Evolutionary conservation across 2,329 filamentous ascomycete genomes (phyloP).

Genomic region (Exophiala xenobiotica): DNA sequence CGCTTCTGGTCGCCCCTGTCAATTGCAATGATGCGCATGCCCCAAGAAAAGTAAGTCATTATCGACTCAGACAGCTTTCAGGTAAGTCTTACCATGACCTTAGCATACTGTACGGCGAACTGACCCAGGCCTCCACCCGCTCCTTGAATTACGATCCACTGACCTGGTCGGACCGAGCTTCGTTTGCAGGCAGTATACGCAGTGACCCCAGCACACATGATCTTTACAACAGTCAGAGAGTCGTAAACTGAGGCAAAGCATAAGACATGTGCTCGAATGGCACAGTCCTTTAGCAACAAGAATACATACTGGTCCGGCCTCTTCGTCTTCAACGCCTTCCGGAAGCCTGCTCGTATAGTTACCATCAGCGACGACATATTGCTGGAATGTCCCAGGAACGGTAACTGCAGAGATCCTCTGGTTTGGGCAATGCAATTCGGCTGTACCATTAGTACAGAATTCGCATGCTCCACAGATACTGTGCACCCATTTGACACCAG

Average conservation of each 20-base stretch:
- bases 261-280: too few relatives aligned
- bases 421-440: conserved; percentile 39
- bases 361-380: conserved; percentile 38
- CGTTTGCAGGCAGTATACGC: conserved; percentile 42
- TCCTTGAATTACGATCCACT: conserved; percentile 35
- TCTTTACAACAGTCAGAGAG: conserved; percentile 8
- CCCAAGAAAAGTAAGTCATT: conserved; percentile 15
- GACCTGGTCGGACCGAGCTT: conserved; percentile 35
- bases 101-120: conserved; percentile 37
- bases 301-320: conserved; percentile 23
- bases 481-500: conserved; percentile 89
- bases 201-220: conserved; percentile 42
- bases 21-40: conserved; percentile 40
- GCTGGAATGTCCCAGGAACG: conserved; percentile 39
- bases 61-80: neutral
- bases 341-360: conserved; percentile 39
- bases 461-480: conserved; percentile 77
- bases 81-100: conserved; percentile 30
- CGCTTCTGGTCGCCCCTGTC: conserved; percentile 40
- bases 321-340: conserved; percentile 38
- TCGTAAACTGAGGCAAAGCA: too few relatives aligned
- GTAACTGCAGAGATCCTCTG: conserved; percentile 40
- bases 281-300: too few relatives aligned
- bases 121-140: conserved; percentile 36
- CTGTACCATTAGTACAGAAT: conserved; percentile 62